Conservation (phyloP, 225 moss, liverwort and hornwort genomes). For the Lunularia cruciata region DNA sequence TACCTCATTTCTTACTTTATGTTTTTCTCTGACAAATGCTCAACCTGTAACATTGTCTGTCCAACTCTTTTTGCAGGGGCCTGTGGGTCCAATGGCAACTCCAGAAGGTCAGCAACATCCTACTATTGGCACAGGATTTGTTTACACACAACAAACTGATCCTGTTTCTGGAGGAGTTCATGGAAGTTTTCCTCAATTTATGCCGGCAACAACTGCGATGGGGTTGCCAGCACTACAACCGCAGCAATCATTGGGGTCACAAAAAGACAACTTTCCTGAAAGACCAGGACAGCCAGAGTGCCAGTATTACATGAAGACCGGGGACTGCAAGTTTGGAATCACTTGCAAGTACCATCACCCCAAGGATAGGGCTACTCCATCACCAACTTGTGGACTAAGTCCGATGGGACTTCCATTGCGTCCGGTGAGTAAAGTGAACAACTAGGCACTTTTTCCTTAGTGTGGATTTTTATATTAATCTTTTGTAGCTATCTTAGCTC, state of each 20-base stretch:
- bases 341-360: conserved; percentile 99
- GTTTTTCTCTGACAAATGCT: too few relatives aligned
- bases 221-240: conserved; percentile 77
- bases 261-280: conserved; percentile 86
- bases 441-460: neutral
- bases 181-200: conserved; percentile 60
- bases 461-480: neutral
- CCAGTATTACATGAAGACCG: conserved; percentile 97
- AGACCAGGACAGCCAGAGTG: conserved; percentile 95
- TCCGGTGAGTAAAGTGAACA: conserved; percentile 62
- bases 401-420: conserved; percentile 91
- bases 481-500: neutral
- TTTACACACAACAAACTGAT: conserved; percentile 81
- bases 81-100: conserved; percentile 67
- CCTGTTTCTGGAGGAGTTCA: conserved; percentile 59
- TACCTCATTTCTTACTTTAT: too few relatives aligned
- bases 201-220: conserved; percentile 78
- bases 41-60: too few relatives aligned
- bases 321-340: conserved; percentile 98
- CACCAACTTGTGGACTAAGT: conserved; percentile 51
- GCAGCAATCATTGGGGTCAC: conserved; percentile 57
- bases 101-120: conserved; percentile 91
- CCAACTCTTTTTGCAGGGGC: conserved; percentile 62
- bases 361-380: conserved; percentile 74
- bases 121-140: conserved; percentile 60